Evolutionary conservation across 1,139 yeast species (phyloP), one percentile per base, ranked within the genome.

Genomic region (Wickerhamomyces sp.): DNA sequence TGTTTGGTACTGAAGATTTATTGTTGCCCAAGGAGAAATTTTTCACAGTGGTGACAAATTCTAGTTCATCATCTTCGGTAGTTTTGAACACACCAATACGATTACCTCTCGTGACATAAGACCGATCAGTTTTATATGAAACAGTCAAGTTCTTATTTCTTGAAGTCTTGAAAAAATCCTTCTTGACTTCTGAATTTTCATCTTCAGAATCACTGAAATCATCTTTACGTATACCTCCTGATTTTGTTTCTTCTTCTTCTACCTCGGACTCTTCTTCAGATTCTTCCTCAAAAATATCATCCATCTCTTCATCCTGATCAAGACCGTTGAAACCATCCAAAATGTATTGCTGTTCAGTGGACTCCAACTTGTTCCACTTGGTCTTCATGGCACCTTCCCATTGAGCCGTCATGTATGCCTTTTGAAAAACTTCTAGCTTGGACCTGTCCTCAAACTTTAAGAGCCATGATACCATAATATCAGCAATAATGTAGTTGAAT

Each of bases 31-130:
- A 68, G n/a, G 70, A 56, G 23, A 87, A 57, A 44, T 77, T 70
- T 30, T 72, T 72, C 41, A 87, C 83, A 1, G 94, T 73, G 1
- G 94, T 77, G 23, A 72, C 64, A 49, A 72, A 87, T 39, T 76
- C 72, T 30, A 87, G 59, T 16, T 62, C 68, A 23, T 59, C 59
- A 34, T 71, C 71, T 11, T 66, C 72, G 21, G 70, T 69, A 19
- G 78, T 73, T 49, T 71, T 78, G 61, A 86, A 86, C 6, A 88
- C 89, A 16, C 96, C 96, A 36, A 88, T 66, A 47, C 75, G 77
- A 55, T 85, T 66, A 8, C 89, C 95, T 45, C 94, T 73, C 0
- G 83, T 78, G 21, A 88, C 91, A 55, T 72, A 88, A 0, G 94
- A 71, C 24, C 93, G 68, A 51, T 84, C 80, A 45, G 78, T 78